Evolutionary conservation across 352 stramenopile genomes (phyloP).

Genomic region (Globisporangium polare): DNA sequence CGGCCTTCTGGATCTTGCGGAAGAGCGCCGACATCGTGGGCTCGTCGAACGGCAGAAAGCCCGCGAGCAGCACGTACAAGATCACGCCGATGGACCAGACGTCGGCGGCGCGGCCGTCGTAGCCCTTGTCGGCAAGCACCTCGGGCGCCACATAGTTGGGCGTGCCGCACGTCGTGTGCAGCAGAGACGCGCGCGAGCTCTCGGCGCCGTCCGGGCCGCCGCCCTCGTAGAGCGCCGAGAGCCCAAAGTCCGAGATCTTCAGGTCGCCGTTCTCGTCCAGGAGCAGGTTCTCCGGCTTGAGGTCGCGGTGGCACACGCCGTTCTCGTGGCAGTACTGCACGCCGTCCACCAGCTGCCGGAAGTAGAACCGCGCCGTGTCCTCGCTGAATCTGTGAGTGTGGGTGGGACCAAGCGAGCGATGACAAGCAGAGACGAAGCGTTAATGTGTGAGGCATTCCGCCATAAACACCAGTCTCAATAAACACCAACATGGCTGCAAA

Average conservation of each 20-base stretch:
- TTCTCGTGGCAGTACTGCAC: constrained; percentile 97
- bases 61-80: constrained; percentile 93
- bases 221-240: constrained; percentile 93
- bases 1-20: constrained; percentile 95
- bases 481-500: neutral
- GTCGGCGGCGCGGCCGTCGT: constrained; percentile 89
- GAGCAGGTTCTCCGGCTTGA: constrained; percentile 97
- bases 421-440: constrained; percentile 16
- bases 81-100: constrained; percentile 99
- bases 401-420: neutral
- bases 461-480: neutral
- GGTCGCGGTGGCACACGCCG: constrained; percentile 95
- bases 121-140: constrained; percentile 93
- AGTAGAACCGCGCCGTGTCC: constrained; percentile 97
- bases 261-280: constrained; percentile 95
- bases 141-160: constrained; percentile 96
- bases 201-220: constrained; percentile 70
- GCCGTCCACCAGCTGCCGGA: constrained; percentile 96
- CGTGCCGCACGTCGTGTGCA: constrained; percentile 96
- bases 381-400: constrained; percentile 84
- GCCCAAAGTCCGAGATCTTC: constrained; percentile 99
- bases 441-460: constrained; percentile 9
- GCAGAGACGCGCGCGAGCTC: constrained; percentile 83
- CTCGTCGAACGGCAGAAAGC: constrained; percentile 95
- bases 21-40: constrained; percentile 95